A percentile compares a stretch with the other conserved stretches of the same genome.
Conservation (phyloP, 1,284 basidiomycete species). For the Ceratorhiza oryzae-sativae region DNA sequence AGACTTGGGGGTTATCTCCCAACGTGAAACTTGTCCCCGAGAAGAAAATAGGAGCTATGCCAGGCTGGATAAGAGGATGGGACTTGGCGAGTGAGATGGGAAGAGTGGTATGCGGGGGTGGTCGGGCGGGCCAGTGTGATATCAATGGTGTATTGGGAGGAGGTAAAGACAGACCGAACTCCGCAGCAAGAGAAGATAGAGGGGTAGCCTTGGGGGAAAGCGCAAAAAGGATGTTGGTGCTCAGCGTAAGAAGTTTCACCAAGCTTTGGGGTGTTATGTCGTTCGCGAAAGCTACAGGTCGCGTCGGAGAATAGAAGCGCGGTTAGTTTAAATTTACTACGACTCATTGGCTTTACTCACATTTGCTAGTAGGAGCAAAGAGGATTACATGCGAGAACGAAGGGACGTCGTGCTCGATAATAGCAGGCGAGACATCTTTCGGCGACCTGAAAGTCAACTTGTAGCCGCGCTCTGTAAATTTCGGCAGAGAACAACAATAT, state of each 20-base stretch:
- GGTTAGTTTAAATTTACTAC: not conserved
- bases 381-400: conserved; percentile 84
- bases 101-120: conserved; percentile 64
- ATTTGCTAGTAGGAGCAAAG: conserved; percentile 81
- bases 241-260: conserved; percentile 71
- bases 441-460: conserved; percentile 84
- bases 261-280: conserved; percentile 87
- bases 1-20: conserved; percentile 80
- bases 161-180: conserved; percentile 78
- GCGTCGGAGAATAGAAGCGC: not conserved
- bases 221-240: conserved; percentile 86
- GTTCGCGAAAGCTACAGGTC: conserved; percentile 65
- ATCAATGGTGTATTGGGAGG: conserved; percentile 75
- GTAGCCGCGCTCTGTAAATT: conserved; percentile 70
- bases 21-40: conserved; percentile 76
- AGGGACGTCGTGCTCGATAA: conserved; percentile 75
- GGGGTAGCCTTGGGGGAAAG: conserved; percentile 77
- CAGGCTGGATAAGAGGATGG: conserved; percentile 57
- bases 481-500: not conserved
- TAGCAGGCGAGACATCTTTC: conserved; percentile 68
- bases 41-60: conserved; percentile 71
- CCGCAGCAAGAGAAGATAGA: conserved; percentile 72
- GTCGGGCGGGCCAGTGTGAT: conserved; percentile 76
- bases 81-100: conserved; percentile 51
- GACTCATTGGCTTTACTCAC: conserved; percentile 55